Conservation (phyloP, 306 rosid species). For the Cotoneaster glaucophyllus region DNA sequence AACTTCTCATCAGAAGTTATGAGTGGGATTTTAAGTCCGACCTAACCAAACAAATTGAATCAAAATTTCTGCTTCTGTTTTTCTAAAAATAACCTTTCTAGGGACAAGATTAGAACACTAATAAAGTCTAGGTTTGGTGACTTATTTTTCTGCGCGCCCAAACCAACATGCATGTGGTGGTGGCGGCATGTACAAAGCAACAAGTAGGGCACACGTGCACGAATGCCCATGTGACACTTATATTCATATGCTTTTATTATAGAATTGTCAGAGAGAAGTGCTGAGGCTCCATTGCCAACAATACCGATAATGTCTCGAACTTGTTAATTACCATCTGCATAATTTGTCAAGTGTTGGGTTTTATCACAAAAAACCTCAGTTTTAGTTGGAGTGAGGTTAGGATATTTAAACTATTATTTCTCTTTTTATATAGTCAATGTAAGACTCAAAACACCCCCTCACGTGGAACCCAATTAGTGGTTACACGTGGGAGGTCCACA, state of each 20-base stretch:
- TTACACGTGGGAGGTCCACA: too few species aligned
- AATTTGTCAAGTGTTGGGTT: too few species aligned
- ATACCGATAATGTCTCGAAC: too few species aligned
- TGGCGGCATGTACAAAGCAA: conserved; percentile 31
- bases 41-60: background rate
- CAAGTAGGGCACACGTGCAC: conserved; percentile 39
- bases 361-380: too few species aligned
- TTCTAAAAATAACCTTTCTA: background rate
- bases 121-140: background rate
- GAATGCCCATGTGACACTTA: conserved; percentile 32
- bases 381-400: too few species aligned
- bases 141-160: background rate
- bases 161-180: conserved; percentile 25
- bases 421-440: too few species aligned
- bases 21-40: background rate
- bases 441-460: too few species aligned
- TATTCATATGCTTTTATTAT: background rate
- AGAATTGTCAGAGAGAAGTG: too few species aligned
- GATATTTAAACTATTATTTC: too few species aligned
- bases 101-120: background rate
- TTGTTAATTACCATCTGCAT: too few species aligned
- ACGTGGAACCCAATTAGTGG: too few species aligned
- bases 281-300: too few species aligned
- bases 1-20: background rate
- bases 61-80: background rate